Conservation (phyloP, 2,329 filamentous ascomycete species). For the Didymella keratinophila region DNA sequence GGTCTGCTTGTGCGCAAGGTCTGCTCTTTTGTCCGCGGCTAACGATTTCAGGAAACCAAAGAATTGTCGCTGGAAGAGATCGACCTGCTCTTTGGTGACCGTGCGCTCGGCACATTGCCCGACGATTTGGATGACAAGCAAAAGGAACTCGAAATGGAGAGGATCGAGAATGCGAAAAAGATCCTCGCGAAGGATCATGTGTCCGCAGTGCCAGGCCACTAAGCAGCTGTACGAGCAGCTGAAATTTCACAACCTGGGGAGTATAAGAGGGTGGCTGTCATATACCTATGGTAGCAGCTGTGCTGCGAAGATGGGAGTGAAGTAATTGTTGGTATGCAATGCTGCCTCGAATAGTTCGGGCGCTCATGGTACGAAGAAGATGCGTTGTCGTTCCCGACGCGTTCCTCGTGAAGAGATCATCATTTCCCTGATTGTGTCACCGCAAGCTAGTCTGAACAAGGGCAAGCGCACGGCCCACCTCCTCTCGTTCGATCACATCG, state of each 20-base stretch:
- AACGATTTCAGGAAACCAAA: slow-evolving; percentile 43
- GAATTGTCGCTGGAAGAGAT: slow-evolving; percentile 65
- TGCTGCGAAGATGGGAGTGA: background rate
- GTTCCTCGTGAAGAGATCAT: background rate
- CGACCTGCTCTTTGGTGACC: slow-evolving; percentile 64
- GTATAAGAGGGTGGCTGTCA: background rate
- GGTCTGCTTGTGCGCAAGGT: slow-evolving; percentile 25
- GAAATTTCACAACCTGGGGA: too few relatives aligned
- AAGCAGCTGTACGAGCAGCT: background rate
- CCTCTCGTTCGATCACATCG: background rate
- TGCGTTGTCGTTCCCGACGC: background rate
- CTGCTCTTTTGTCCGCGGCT: background rate
- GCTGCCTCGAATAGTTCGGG: background rate
- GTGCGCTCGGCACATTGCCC: slow-evolving; percentile 57
- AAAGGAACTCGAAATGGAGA: slow-evolving; percentile 34
- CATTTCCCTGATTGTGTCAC: background rate
- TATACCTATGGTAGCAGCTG: too few relatives aligned
- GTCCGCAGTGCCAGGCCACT: slow-evolving; percentile 12
- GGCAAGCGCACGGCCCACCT: background rate
- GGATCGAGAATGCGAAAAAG: slow-evolving; percentile 31
- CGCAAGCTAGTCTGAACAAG: background rate
- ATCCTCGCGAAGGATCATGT: slow-evolving; percentile 14
- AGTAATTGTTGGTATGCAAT: background rate
- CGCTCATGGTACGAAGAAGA: background rate
- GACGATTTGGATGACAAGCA: slow-evolving; percentile 51